Evolutionary conservation across 768 basidiomycete species (phyloP), one percentile per base, ranked within the genome.

Genomic region (Boletales sp.): DNA sequence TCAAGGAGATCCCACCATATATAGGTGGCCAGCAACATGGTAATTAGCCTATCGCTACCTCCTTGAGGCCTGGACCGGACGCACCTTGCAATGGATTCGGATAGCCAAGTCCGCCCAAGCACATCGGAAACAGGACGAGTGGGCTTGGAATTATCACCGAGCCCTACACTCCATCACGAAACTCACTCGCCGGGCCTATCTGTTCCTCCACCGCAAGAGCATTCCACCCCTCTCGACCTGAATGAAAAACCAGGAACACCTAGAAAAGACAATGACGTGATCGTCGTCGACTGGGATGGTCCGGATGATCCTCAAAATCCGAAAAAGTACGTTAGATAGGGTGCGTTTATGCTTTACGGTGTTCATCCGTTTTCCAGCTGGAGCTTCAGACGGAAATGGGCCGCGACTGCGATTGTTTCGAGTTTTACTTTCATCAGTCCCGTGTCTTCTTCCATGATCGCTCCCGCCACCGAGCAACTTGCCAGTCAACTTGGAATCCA

Each of bases 361-460:
- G 7, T 52, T 54, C 33, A 51, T 6, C 1, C 3, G 1, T n/a
- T 6, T 33, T 10, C 48, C 82, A 64, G 86, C 60, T 86, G 86
- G 85, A 60, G 72, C 4, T 75, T 71, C 47, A 70, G 61, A 28
- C 70, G 69, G 57, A 87, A 84, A 72, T 86, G 84, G 86, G 76
- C 72, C 0, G 80, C 80, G 0, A 85, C 83, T 0, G 55, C 75
- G n/a, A 73, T 86, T 28, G 79, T 86, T 0, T 86, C 86, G 0
- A 71, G 74, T 0, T 88, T 85, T 61, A 83, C 86, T 0, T 84
- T 87, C 60, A 84, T 87, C 34, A 74, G 72, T 9, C 84, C 86
- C 0, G 72, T 89, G 0, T 81, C 86, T 0, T 90, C 88, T 5
- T 79, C 86, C 5, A 87, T 87, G 81, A 70, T 88, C 2, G 83